Base-by-base conservation (phyloP, 352 stramenopile species). In the Globisporangium polare region DNA sequence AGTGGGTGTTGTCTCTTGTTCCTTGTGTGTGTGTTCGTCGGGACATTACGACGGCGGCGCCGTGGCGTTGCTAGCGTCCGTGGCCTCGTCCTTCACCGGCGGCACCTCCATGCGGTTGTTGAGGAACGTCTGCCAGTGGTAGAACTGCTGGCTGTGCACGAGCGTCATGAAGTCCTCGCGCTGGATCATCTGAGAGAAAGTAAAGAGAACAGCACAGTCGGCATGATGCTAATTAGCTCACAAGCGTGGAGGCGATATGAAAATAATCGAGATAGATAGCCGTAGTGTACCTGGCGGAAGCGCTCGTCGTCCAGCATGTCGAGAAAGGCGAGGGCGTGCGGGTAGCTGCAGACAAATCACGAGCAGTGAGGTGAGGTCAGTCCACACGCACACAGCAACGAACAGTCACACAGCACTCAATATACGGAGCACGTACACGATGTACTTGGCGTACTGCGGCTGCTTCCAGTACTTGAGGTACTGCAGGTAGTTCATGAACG, bases 391-490 rank as follows among this genome's bases (percentile, higher is more conserved):
- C 18, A 15, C 5, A 53, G 17, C 27, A 41, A 24, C 27, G 4
- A 37, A 39, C n/a, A 49, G 4, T n/a, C 37, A 20, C 7, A 26
- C 26, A 63, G 10, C 12, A 65, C 39, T 26, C 13, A 39, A 9
- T 15, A 49, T 27, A 53, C 0, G 13, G 24, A 35, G 47, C 47
- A 24, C 76, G 58, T 84, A 90, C 75, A 95, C 80, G 35, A 97
- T 87, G 69, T 95, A 97, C 68, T 94, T 89, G 59, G 87, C 87
- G 60, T 97, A 97, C 61, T 97, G 82, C 45, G 90, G 90, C 69
- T 93, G 69, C 65, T 95, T 95, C 88, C 89, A 97, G 76, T 97
- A 97, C 70, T 93, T 89, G 62, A 97, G 79, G 69, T 97, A 97
- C 60, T 92, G 67, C 50, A 97, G 69, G 73, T 97, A 97, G 66